Conservation (phyloP, 805 yeast species). For the Candida maesae region DNA sequence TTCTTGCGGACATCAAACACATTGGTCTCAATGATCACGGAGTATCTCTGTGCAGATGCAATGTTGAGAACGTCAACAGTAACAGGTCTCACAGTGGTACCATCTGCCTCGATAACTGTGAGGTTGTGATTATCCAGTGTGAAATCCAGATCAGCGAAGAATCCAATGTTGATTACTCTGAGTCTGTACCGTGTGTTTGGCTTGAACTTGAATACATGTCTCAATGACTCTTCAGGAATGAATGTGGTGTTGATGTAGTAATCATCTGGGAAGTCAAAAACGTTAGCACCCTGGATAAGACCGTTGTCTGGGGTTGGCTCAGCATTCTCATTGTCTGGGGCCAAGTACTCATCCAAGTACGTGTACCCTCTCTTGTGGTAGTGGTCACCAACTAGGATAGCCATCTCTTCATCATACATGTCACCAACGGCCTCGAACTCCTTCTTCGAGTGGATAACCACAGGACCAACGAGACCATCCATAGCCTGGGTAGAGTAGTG, state of each 20-base stretch:
- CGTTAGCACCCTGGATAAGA: constrained; percentile 37
- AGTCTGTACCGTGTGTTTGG: constrained; percentile 44
- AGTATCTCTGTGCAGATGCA: constrained; percentile 66
- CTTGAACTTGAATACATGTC: constrained; percentile 30
- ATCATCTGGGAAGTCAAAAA: constrained; percentile 29
- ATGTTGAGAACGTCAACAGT: constrained; percentile 30
- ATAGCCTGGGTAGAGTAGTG: constrained; percentile 45
- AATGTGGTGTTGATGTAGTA: constrained; percentile 19
- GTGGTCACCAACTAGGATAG: constrained; percentile 44
- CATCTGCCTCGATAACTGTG: constrained; percentile 50
- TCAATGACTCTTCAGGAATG: constrained; percentile 19
- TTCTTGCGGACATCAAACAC: constrained; percentile 38
- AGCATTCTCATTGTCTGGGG: constrained; percentile 41
- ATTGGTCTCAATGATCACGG: constrained; percentile 48
- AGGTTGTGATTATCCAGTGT: constrained; percentile 48
- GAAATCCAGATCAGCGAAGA: constrained; percentile 47
- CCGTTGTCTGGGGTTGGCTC: constrained; percentile 48
- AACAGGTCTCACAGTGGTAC: constrained; percentile 44
- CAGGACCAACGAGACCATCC: constrained; percentile 48
- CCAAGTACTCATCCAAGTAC: constrained; percentile 32
- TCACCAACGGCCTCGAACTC: constrained; percentile 30
- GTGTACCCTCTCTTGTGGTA: constrained; percentile 36
- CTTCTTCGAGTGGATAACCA: constrained; percentile 40
- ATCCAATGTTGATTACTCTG: constrained; percentile 47
- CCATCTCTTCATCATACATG: constrained; percentile 45